These are phyloP conservation scores for Echinosophora koreensis DNA, from an alignment of 306 rosid genomes.

Conservation along the genomic window DNA sequence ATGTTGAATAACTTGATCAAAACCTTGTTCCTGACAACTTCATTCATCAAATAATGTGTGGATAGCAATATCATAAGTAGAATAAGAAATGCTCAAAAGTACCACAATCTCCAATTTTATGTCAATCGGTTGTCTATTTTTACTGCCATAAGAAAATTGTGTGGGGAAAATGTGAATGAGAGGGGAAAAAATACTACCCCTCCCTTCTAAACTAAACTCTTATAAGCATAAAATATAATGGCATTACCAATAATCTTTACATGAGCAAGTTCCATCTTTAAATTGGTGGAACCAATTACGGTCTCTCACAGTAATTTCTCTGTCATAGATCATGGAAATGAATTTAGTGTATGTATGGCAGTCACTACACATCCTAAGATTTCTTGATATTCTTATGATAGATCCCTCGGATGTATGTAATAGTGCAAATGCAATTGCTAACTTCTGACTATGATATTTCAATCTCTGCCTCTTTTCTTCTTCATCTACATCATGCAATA, in stretches of 20 bases:
- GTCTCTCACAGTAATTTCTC: conserved; percentile 77
- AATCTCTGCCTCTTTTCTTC: conserved; percentile 84
- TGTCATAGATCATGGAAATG: conserved; percentile 67
- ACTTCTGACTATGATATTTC: conserved; percentile 83
- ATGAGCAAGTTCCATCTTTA: conserved; percentile 85
- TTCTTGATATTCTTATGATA: conserved; percentile 74
- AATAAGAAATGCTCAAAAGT: conserved; percentile 1
- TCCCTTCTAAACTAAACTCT: conserved; percentile 21
- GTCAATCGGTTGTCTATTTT: background rate
- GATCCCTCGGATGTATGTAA: conserved; percentile 71
- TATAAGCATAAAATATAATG: conserved; percentile 25
- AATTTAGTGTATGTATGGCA: conserved; percentile 81
- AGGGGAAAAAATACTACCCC: too few relatives aligned
- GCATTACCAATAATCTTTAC: conserved; percentile 79
- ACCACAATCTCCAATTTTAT: conserved; percentile 7
- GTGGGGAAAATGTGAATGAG: conserved; percentile 18
- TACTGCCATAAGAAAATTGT: conserved; percentile 1
- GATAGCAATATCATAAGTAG: background rate
- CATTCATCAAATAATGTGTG: too few relatives aligned
- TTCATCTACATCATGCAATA: conserved; percentile 75
- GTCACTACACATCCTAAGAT: conserved; percentile 86
- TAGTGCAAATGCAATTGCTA: conserved; percentile 85
- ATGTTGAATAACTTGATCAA: background rate
- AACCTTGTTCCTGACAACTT: background rate
- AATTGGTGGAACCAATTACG: conserved; percentile 83